These are phyloP conservation scores for Calocera viscosa DNA, from an alignment of 768 basidiomycete species.

Conservation along the genomic window DNA sequence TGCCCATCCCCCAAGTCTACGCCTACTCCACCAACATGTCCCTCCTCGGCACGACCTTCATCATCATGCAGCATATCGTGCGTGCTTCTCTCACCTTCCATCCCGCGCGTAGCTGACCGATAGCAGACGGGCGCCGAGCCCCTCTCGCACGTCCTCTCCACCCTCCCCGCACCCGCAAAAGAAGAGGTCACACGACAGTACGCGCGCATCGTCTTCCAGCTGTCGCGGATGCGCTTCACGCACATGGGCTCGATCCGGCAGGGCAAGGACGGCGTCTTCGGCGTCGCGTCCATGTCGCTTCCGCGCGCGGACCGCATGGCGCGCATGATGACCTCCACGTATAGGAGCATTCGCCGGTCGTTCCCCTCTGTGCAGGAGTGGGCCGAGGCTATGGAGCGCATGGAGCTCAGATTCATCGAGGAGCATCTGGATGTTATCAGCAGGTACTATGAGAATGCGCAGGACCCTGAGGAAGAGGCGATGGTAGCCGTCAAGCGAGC, in stretches of 20 bases:
- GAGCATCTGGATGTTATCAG: not conserved
- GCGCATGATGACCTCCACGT: not conserved
- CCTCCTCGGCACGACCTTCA: not conserved
- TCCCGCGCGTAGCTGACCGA: not conserved
- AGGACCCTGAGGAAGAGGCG: not conserved
- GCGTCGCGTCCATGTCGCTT: not conserved
- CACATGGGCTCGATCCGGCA: not conserved
- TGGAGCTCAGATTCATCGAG: not conserved
- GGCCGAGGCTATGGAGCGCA: not conserved
- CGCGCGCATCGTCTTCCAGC: not conserved
- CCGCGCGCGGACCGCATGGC: not conserved
- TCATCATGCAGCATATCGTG: constrained; percentile 6
- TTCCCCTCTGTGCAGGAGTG: not conserved
- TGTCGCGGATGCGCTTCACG: not conserved
- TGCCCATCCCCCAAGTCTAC: not conserved
- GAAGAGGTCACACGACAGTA: not conserved
- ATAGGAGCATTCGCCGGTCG: not conserved
- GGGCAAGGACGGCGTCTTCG: not conserved
- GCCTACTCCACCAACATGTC: not conserved
- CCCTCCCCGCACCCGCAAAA: not conserved
- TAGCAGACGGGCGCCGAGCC: not conserved
- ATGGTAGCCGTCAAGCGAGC: not conserved
- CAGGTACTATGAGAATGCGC: not conserved
- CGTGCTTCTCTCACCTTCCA: not conserved
- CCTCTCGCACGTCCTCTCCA: not conserved